Evolutionary conservation across 1,284 basidiomycete species (phyloP).

Genomic region (Cerrena zonata): DNA sequence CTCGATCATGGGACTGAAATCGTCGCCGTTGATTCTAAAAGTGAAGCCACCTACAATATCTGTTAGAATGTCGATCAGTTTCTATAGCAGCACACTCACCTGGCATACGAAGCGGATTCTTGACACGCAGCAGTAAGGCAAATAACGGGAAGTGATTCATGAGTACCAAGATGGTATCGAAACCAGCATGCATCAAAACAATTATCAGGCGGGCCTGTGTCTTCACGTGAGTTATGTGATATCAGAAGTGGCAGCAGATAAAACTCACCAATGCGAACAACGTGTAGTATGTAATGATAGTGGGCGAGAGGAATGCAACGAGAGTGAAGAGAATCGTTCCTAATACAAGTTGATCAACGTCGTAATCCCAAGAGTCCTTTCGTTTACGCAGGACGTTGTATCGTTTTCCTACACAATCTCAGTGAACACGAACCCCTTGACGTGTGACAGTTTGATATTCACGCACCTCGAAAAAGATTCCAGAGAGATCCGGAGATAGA

Average conservation of each 20-base stretch:
- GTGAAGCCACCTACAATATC: constrained; percentile 8
- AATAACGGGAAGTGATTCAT: constrained; percentile 92
- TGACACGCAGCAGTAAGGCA: constrained; percentile 77
- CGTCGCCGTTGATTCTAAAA: not conserved
- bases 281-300: constrained; percentile 79
- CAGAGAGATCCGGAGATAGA: constrained; percentile 68
- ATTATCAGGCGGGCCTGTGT: constrained; percentile 57
- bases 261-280: constrained; percentile 70
- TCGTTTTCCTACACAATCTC: constrained; percentile 63
- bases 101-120: constrained; percentile 80
- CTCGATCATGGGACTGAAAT: not conserved
- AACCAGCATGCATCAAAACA: constrained; percentile 51
- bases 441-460: not conserved
- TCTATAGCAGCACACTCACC: constrained; percentile 38
- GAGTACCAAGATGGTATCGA: constrained; percentile 65
- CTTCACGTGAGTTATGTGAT: not conserved
- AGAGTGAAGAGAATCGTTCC: constrained; percentile 94
- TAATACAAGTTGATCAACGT: constrained; percentile 88
- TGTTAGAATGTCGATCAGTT: not conserved
- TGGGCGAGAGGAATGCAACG: constrained; percentile 86
- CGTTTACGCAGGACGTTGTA: constrained; percentile 79
- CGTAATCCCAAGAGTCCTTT: constrained; percentile 85
- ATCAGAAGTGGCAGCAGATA: constrained; percentile 2
- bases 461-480: constrained; percentile 88
- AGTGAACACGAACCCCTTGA: not conserved